Evolutionary conservation across 768 basidiomycete genomes (phyloP).

Genomic region (Pleurotus giganteus): DNA sequence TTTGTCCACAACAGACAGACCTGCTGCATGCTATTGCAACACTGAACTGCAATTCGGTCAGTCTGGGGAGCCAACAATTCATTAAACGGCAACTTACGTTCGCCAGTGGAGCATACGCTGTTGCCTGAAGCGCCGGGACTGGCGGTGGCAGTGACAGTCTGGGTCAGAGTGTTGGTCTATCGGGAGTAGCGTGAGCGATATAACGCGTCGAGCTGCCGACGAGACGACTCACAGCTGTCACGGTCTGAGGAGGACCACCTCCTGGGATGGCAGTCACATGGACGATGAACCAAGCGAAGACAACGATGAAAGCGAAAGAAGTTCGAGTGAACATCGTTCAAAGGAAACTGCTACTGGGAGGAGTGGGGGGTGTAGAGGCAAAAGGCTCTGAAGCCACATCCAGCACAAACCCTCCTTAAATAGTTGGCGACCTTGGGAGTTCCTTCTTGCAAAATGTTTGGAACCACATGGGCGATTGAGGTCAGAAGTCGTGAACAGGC

Average conservation of each 20-base stretch:
- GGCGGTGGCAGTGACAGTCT: not conserved
- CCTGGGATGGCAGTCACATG: constrained; percentile 26
- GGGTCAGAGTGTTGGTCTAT: not conserved
- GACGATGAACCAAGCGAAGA: constrained; percentile 22
- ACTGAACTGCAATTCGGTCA: not conserved
- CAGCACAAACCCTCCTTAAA: too few species aligned
- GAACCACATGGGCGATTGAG: too few species aligned
- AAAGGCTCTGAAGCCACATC: too few species aligned
- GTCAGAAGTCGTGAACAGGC: too few species aligned
- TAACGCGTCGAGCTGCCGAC: not conserved
- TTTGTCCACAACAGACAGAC: not conserved
- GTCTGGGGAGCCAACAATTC: not conserved
- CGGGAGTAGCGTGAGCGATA: not conserved
- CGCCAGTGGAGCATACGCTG: not conserved
- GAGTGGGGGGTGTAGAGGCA: not conserved
- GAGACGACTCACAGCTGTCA: constrained; percentile 12
- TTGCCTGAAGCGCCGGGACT: too few species aligned
- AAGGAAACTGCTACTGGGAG: not conserved
- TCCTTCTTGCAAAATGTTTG: too few species aligned
- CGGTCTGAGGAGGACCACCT: constrained; percentile 12
- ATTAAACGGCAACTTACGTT: not conserved
- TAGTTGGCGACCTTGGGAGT: too few species aligned
- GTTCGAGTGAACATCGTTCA: constrained; percentile 25
- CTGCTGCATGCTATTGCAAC: not conserved
- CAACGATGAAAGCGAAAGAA: constrained; percentile 18